Conservation (phyloP, 163 green algal species). For the Chlorella variabilis region DNA sequence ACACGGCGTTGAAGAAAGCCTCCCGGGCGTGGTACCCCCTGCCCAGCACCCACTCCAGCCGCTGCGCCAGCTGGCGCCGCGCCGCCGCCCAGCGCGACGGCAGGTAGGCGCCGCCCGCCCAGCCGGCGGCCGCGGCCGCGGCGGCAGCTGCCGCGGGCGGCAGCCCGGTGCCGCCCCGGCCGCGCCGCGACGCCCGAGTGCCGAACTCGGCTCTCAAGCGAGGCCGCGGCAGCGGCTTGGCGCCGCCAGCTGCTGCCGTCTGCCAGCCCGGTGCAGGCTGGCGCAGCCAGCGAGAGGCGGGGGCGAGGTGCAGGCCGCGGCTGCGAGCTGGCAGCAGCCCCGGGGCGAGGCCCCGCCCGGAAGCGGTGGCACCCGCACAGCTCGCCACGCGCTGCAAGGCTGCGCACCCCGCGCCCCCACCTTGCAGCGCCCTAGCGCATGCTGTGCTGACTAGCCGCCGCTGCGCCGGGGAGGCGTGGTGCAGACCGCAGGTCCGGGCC, state of each 20-base stretch:
- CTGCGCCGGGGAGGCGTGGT: neutral
- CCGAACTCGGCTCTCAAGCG: neutral
- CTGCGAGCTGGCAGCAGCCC: neutral
- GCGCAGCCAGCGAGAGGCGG: neutral
- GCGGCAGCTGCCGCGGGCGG: no score
- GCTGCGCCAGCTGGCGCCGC: neutral
- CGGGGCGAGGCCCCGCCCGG: neutral
- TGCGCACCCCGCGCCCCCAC: neutral
- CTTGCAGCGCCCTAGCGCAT: neutral
- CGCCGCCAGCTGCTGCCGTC: neutral
- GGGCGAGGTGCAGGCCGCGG: neutral
- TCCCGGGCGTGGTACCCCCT: constrained; percentile 37
- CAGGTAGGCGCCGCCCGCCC: neutral
- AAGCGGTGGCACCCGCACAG: neutral
- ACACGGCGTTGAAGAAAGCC: constrained; percentile 47
- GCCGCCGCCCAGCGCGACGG: neutral
- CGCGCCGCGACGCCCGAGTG: neutral
- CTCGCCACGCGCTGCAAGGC: neutral
- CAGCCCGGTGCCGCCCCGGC: neutral
- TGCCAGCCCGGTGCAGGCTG: neutral
- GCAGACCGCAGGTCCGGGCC: neutral
- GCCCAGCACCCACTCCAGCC: constrained; percentile 29
- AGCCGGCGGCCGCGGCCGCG: neutral
- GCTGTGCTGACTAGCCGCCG: neutral
- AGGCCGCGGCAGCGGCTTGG: neutral